phyloP scores from a whole-genome alignment of 371 early-diverging fungal species.

The Homolaphlyctis polyrhiza region DNA sequence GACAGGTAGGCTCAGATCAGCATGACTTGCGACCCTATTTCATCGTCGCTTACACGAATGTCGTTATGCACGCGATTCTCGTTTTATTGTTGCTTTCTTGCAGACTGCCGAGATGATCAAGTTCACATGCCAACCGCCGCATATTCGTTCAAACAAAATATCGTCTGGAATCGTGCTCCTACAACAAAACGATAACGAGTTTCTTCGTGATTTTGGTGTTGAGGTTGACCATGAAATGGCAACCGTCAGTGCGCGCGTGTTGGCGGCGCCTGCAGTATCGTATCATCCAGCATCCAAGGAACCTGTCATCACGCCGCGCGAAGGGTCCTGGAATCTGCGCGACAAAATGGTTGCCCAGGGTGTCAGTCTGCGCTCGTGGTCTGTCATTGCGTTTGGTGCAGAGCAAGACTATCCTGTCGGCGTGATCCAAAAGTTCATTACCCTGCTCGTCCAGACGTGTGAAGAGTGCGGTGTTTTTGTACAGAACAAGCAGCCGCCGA shows the following conservation, averaged over 20 bases:
- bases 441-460: conserved; percentile 43
- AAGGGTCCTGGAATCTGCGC: conserved; percentile 90
- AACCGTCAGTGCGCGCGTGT: conserved; percentile 61
- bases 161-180: conserved; percentile 43
- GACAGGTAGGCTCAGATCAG: conserved; percentile 33
- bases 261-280: conserved; percentile 69
- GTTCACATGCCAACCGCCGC: conserved; percentile 77
- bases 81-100: too few relatives aligned
- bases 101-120: conserved; percentile 92
- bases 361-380: conserved; percentile 77
- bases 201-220: conserved; percentile 46
- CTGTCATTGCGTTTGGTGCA: conserved; percentile 60
- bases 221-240: conserved; percentile 56
- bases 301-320: conserved; percentile 61
- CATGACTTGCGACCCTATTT: background rate
- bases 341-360: conserved; percentile 77
- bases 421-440: conserved; percentile 46
- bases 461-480: conserved; percentile 60
- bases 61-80: conserved; percentile 19
- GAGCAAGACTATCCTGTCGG: conserved; percentile 39
- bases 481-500: conserved; percentile 56
- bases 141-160: conserved; percentile 45
- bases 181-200: conserved; percentile 43
- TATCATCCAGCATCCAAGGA: conserved; percentile 63
- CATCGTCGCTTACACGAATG: background rate